Percentiles rank a stretch among this genome's conserved stretches.
Evolutionary conservation across 805 yeast genomes (phyloP).

Genomic region (Aciculoconidium aculeatum): DNA sequence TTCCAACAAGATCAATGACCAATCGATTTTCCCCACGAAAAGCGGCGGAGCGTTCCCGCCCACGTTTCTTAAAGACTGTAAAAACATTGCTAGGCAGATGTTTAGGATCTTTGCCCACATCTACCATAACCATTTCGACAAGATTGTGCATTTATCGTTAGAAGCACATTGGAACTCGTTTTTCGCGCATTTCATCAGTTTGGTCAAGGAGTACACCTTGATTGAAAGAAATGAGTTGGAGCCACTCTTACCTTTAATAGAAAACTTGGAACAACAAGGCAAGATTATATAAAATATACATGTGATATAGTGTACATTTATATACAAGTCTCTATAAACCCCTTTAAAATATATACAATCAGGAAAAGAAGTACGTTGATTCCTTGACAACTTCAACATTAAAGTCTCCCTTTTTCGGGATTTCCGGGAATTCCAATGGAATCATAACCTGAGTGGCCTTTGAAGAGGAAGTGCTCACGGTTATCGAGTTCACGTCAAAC

Average conservation of each 20-base stretch:
- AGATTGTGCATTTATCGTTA: slow-evolving; percentile 79
- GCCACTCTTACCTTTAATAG: slow-evolving; percentile 74
- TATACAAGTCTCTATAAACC: slow-evolving; percentile 1
- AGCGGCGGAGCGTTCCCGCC: slow-evolving; percentile 88
- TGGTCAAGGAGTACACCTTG: slow-evolving; percentile 76
- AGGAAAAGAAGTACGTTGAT: slow-evolving; percentile 74
- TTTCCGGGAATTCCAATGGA: slow-evolving; percentile 64
- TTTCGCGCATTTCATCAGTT: slow-evolving; percentile 89
- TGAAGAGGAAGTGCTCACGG: slow-evolving; percentile 16
- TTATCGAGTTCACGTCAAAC: slow-evolving; percentile 20
- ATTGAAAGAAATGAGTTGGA: slow-evolving; percentile 74
- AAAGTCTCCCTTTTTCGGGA: slow-evolving; percentile 78
- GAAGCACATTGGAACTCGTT: slow-evolving; percentile 99
- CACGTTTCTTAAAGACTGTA: slow-evolving; percentile 72
- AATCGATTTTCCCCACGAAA: slow-evolving; percentile 85
- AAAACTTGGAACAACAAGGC: slow-evolving; percentile 78
- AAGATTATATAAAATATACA: slow-evolving; percentile 56
- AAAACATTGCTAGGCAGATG: slow-evolving; percentile 86
- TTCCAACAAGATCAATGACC: slow-evolving; percentile 80
- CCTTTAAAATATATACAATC: slow-evolving; percentile 4
- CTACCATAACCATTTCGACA: slow-evolving; percentile 91
- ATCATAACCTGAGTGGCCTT: slow-evolving; percentile 44
- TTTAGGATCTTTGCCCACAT: slow-evolving; percentile 94
- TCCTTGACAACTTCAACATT: slow-evolving; percentile 68
- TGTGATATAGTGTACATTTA: no score